Conservation (phyloP, 2,329 filamentous ascomycete genomes). For the Ophioceras dolichostomum region DNA sequence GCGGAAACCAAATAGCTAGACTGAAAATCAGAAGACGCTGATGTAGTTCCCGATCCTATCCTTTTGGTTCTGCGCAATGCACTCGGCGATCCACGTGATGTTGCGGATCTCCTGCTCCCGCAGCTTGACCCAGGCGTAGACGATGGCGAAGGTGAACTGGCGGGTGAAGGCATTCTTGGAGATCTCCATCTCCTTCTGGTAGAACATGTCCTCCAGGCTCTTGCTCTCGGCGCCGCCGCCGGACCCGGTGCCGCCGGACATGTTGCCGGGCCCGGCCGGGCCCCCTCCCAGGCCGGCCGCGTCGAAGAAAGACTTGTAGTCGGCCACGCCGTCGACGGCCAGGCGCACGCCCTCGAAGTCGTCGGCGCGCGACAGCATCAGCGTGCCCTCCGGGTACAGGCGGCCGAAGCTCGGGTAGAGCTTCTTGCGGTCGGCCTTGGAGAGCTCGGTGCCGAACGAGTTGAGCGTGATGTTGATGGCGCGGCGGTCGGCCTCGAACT, state of each 20-base stretch:
- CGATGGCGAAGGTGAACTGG: conserved; percentile 88
- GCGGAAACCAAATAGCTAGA: too few species aligned
- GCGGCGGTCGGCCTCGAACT: conserved; percentile 92
- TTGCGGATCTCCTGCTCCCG: conserved; percentile 99
- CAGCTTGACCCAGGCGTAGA: conserved; percentile 96
- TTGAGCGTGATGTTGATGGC: conserved; percentile 99
- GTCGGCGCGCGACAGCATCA: conserved; percentile 91
- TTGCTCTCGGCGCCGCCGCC: conserved; percentile 70
- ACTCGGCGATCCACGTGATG: conserved; percentile 99
- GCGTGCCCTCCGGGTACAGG: conserved; percentile 83
- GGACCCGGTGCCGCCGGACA: conserved; percentile 51
- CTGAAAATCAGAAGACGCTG: conserved; percentile 74
- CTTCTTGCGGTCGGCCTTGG: conserved; percentile 89
- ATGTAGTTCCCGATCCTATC: conserved; percentile 98
- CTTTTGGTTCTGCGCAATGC: conserved; percentile 99
- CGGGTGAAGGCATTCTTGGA: conserved; percentile 90
- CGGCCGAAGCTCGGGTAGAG: conserved; percentile 87
- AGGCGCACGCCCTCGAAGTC: conserved; percentile 89
- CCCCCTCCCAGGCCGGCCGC: conserved; percentile 68
- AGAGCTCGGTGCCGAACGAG: conserved; percentile 92
- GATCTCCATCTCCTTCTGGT: conserved; percentile 99
- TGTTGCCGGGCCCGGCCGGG: conserved; percentile 65
- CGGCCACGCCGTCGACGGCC: conserved; percentile 82
- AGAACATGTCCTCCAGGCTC: conserved; percentile 95
- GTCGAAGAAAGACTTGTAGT: conserved; percentile 96